Conservation (phyloP, 1,139 yeast genomes). For the Torulaspora globosa region DNA sequence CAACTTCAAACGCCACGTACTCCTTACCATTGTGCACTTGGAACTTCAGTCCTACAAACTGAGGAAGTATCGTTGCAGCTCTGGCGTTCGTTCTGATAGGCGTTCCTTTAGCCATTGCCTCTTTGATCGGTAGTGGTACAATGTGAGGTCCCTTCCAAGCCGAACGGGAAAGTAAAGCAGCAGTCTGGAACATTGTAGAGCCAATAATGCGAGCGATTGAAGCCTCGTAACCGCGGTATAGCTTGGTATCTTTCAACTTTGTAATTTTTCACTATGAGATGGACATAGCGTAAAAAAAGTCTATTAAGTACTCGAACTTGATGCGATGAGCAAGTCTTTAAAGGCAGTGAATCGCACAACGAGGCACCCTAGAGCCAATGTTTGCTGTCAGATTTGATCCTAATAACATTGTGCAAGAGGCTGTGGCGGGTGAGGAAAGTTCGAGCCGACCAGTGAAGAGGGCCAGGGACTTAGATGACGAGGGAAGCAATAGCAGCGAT, state of each 20-base stretch:
- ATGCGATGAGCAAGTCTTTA: conserved; percentile 15
- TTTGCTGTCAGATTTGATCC: conserved; percentile 66
- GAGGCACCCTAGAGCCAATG: conserved; percentile 38
- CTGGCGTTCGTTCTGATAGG: conserved; percentile 95
- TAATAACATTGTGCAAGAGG: conserved; percentile 30
- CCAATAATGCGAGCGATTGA: neutral
- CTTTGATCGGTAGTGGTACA: conserved; percentile 85
- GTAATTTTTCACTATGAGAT: conserved; percentile 1
- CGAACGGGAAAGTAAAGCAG: conserved; percentile 30
- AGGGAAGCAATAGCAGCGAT: conserved; percentile 12
- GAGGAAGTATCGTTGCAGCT: conserved; percentile 89
- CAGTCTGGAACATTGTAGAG: conserved; percentile 20
- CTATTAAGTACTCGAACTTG: neutral
- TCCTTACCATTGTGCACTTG: conserved; percentile 96
- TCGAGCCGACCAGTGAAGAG: conserved; percentile 28
- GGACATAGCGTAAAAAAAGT: conserved; percentile 1
- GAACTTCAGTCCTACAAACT: conserved; percentile 88
- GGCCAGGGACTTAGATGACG: conserved; percentile 21
- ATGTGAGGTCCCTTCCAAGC: conserved; percentile 72
- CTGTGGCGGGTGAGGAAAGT: conserved; percentile 10
- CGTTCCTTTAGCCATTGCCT: conserved; percentile 73
- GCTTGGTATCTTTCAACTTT: neutral
- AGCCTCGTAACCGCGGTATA: neutral
- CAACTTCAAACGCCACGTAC: conserved; percentile 79
- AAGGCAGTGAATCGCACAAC: neutral